These are phyloP conservation scores for Pneumocystis carinii DNA, from an alignment of 1,139 yeast species.

Conservation along the genomic window DNA sequence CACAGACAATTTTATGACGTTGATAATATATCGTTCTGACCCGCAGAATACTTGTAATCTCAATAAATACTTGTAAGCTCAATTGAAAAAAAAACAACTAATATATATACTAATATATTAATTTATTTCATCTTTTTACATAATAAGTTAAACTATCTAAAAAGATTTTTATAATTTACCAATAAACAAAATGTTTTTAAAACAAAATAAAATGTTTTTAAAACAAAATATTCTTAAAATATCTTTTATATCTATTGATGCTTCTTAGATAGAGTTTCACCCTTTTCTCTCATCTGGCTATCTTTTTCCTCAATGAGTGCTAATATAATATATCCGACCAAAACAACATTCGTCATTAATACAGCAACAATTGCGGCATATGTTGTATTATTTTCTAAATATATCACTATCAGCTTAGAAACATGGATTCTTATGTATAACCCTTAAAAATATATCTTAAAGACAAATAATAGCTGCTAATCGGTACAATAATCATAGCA, in stretches of 20 bases:
- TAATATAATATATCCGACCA: conserved; percentile 69
- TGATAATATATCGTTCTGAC: too few species aligned
- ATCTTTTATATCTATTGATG: conserved; percentile 5
- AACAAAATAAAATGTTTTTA: too few species aligned
- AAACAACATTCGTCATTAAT: conserved; percentile 66
- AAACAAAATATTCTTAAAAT: too few species aligned
- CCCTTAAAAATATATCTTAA: conserved; percentile 26
- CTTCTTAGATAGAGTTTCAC: neutral
- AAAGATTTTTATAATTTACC: too few species aligned
- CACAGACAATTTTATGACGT: too few species aligned
- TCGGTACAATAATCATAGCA: conserved; percentile 73
- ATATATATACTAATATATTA: too few species aligned
- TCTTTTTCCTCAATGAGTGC: conserved; percentile 63
- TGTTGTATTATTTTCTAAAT: conserved; percentile 40
- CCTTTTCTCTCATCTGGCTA: neutral
- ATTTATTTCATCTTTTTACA: too few species aligned
- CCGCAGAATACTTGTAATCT: too few species aligned
- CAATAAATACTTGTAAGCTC: too few species aligned
- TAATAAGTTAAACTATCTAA: too few species aligned
- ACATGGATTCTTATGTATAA: neutral
- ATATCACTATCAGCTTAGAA: neutral
- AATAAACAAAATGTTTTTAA: too few species aligned
- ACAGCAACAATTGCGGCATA: conserved; percentile 88
- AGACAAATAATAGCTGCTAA: conserved; percentile 49
- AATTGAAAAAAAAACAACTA: too few species aligned